Base-by-base conservation (phyloP, 148 eudicot genomes). In the Suaeda aralocaspica region DNA sequence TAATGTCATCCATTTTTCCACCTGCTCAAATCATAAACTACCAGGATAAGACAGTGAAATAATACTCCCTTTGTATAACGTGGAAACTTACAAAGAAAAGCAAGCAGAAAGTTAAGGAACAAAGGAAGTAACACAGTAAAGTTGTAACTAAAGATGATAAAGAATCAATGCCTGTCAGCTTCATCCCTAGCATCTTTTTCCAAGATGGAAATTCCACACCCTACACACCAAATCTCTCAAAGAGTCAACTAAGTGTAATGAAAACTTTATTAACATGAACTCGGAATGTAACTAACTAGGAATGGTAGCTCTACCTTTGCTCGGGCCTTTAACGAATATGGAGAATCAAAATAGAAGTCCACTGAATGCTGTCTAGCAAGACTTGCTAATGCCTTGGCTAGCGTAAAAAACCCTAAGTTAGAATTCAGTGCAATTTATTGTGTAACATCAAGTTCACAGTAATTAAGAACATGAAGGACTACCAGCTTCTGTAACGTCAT, bases 381-480 rank as follows among this genome's bases (percentile, higher is more conserved):
- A 71, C 77, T 82, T 85, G 97, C 97, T 77, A 94, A 83, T 71
- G 84, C 92, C 89, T 91, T 94, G 80, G 98, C 98, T 94, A 87
- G 64, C 79, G 79, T 64, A 60, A 31, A 6, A 46, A 30, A 42
- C 22, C 13, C 44, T 25, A 36, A 71, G 73, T 78, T 62, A 79
- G 79, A 73, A 70, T 33, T 51, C 13, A 1, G 57, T 16, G 26
- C 24, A 50, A 36, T 31, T 28, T 33, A 59, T 44, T 62, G 18
- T 31, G 6, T 60, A 52, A 33, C 21, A 46, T 72, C 21, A 42
- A 26, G 1, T 36, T 34, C 9, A 14, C 6, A 21, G 58, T n/a
- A 22, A n/a, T 13, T 11, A 51, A 39, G 13, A 70, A 63, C 30
- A 60, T 63, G 34, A 6, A 66, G 31, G 25, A 11, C 48, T 88